Evolutionary conservation across 2,329 filamentous ascomycete genomes (phyloP), one percentile per base, ranked within the genome.

Genomic region (Triangularia verruculosa): DNA sequence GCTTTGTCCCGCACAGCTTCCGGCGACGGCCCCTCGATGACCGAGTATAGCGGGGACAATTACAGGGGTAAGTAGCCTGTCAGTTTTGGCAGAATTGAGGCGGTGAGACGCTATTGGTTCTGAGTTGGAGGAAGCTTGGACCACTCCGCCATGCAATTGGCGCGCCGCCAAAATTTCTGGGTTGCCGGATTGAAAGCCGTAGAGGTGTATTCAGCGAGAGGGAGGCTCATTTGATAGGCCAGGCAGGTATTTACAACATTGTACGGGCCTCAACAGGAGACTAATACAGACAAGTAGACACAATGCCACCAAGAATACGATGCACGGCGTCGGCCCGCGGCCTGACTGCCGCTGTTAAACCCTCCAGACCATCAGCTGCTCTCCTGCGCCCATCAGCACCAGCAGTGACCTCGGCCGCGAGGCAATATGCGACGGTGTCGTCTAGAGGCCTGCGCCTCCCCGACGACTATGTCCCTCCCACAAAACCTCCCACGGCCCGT

Each of bases 401-500:
- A 17, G 51, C 64, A 27, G 12, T 64, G 1, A 59, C 52, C 43
- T 30, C 67, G 12, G 25, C 67, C 8, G 52, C 67, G 24, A 69
- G 71, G 53, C 67, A 68, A n/a, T 73, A 73, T 64, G 72, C 72
- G 17, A 70, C 68, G 2, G 61, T 68, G 1, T 52, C 69, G 7
- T 55, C 64, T 30, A 30, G 64, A 9, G 62, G 51, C 5, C 68
- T 79, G 20, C 74, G 69, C 32, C 71, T 81, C 25, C 81, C 81
- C 1, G 75, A 78, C 63, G 77, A 83, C 68, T 82, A 82, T 67
- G 76, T 81, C 1, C 89, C 84, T 79, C 86, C 87, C 0, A 89
- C 87, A 0, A 93, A 97, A 77, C 94, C 93, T 2, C 92, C 92
- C 3, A 96, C 91, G 61, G 90, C 96, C 75, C 91, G 94, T 74